Percentiles rank a stretch among this genome's conserved stretches.
phyloP scores from a whole-genome alignment of 208 protist species.

The Trypanosoma platydactyli region DNA sequence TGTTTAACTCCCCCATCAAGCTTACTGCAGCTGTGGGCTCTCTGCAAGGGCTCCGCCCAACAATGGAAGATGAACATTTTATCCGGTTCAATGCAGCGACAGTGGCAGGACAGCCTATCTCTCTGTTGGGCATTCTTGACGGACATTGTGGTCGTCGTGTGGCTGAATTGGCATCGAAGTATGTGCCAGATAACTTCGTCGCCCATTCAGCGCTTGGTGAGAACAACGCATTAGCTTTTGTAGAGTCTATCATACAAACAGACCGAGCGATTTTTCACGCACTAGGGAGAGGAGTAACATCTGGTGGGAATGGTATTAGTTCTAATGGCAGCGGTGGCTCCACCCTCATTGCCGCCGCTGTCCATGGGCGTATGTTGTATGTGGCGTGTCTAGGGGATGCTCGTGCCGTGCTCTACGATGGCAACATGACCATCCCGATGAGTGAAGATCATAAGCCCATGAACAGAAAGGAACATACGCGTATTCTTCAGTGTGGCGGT shows the following conservation, averaged over 20 bases:
- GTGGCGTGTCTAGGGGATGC: slow-evolving; percentile 90
- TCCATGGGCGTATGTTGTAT: slow-evolving; percentile 80
- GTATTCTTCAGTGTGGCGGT: slow-evolving; percentile 81
- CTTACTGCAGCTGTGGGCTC: slow-evolving; percentile 55
- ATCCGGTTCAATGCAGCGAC: slow-evolving; percentile 40
- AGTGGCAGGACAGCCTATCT: slow-evolving; percentile 58
- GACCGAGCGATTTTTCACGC: slow-evolving; percentile 52
- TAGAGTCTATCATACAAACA: slow-evolving; percentile 72
- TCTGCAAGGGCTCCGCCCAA: slow-evolving; percentile 72
- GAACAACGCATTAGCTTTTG: slow-evolving; percentile 74
- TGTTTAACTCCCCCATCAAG: slow-evolving; percentile 39
- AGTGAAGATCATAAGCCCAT: slow-evolving; percentile 91
- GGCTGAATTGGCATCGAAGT: slow-evolving; percentile 55
- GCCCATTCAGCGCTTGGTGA: slow-evolving; percentile 58
- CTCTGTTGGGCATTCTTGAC: slow-evolving; percentile 68
- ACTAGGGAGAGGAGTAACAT: slow-evolving; percentile 25
- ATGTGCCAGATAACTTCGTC: slow-evolving; percentile 64
- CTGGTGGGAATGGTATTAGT: slow-evolving; percentile 14
- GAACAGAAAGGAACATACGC: slow-evolving; percentile 59
- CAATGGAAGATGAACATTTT: slow-evolving; percentile 86
- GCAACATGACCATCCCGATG: slow-evolving; percentile 82
- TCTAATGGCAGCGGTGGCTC: slow-evolving; percentile 46
- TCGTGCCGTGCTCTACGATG: slow-evolving; percentile 74
- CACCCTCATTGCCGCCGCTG: slow-evolving; percentile 64
- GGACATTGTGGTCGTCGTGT: slow-evolving; percentile 83